These are phyloP conservation scores for Yamadazyma endophytica DNA, from an alignment of 805 yeast genomes.

Conservation along the genomic window DNA sequence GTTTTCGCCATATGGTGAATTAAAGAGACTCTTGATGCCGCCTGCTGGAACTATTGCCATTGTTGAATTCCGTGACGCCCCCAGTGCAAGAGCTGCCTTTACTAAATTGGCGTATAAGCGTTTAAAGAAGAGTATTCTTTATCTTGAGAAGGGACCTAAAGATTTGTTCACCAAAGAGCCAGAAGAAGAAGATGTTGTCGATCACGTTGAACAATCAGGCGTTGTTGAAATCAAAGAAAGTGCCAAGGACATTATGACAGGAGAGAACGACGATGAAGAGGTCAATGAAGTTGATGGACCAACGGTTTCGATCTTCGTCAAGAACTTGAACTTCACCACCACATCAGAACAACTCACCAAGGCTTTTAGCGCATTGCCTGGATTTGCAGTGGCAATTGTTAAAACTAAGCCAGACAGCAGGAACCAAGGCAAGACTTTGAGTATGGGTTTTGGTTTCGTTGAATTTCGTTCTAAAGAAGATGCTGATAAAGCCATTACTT, in stretches of 20 bases:
- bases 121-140: slow-evolving; percentile 80
- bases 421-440: slow-evolving; percentile 57
- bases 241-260: slow-evolving; percentile 37
- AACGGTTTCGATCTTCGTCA: slow-evolving; percentile 84
- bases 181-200: slow-evolving; percentile 28
- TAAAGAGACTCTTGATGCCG: slow-evolving; percentile 83
- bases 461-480: slow-evolving; percentile 78
- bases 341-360: slow-evolving; percentile 52
- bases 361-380: slow-evolving; percentile 66
- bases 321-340: slow-evolving; percentile 87
- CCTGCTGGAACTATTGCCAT: slow-evolving; percentile 96
- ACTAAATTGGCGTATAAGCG: slow-evolving; percentile 82
- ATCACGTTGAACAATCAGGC: slow-evolving; percentile 21
- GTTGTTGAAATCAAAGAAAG: slow-evolving; percentile 44
- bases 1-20: slow-evolving; percentile 74
- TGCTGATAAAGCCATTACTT: slow-evolving; percentile 71
- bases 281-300: slow-evolving; percentile 56
- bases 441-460: slow-evolving; percentile 98
- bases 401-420: slow-evolving; percentile 87
- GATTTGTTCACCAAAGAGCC: slow-evolving; percentile 68
- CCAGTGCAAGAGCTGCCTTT: slow-evolving; percentile 87
- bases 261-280: slow-evolving; percentile 22
- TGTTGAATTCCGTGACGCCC: slow-evolving; percentile 78
- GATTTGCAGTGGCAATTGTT: slow-evolving; percentile 77
- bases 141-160: slow-evolving; percentile 91